Evolutionary conservation across 352 stramenopile genomes (phyloP).

Genomic region (Blastocystis hominis): DNA sequence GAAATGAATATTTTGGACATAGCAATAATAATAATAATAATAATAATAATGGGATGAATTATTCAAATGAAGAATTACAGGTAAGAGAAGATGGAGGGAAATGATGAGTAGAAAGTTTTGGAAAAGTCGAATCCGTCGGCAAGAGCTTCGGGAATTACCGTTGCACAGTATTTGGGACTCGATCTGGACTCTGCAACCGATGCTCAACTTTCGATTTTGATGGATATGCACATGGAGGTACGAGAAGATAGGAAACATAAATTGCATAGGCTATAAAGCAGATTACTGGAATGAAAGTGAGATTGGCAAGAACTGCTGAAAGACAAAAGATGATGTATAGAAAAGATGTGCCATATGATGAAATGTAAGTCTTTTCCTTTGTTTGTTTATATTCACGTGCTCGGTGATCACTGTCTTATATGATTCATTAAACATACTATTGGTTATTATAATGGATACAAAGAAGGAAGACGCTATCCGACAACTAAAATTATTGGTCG

Average conservation of each 20-base stretch:
- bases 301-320: slow-evolving; percentile 25
- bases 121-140: slow-evolving; percentile 49
- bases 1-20: background rate
- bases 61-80: slow-evolving; percentile 37
- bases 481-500: background rate
- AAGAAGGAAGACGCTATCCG: background rate
- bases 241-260: background rate
- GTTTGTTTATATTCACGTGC: background rate
- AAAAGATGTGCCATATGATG: background rate
- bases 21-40: background rate
- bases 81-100: background rate
- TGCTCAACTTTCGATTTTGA: slow-evolving; percentile 39
- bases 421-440: too few species aligned
- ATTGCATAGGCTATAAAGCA: slow-evolving; percentile 43
- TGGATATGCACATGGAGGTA: slow-evolving; percentile 59
- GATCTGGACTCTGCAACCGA: slow-evolving; percentile 39
- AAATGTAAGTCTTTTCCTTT: background rate
- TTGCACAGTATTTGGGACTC: slow-evolving; percentile 45
- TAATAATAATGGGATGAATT: background rate
- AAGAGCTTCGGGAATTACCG: background rate
- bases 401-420: background rate
- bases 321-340: background rate
- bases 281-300: slow-evolving; percentile 39
- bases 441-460: background rate
- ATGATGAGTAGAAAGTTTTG: slow-evolving; percentile 27